These are phyloP conservation scores for Oryza punctata DNA, from an alignment of 176 grass and related monocot species.

Conservation along the genomic window DNA sequence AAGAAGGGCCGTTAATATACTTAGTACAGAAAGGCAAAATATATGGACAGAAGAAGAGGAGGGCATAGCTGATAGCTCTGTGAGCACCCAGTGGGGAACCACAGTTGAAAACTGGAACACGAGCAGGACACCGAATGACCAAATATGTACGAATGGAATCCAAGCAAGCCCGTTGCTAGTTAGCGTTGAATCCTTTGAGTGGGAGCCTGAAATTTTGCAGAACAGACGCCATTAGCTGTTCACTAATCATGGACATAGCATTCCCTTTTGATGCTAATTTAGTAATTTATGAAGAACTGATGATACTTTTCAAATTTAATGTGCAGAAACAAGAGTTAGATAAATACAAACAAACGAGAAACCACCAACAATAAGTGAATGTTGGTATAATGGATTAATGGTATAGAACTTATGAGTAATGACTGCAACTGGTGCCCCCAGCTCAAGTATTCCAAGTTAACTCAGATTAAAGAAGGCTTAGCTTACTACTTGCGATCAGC, in stretches of 20 bases:
- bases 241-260: background rate
- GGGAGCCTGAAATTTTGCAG: slow-evolving; percentile 35
- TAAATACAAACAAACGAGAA: background rate
- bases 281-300: background rate
- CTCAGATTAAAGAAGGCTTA: slow-evolving; percentile 6
- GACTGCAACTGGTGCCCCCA: background rate
- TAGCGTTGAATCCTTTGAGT: background rate
- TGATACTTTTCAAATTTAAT: background rate
- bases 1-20: background rate
- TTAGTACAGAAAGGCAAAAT: background rate
- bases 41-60: background rate
- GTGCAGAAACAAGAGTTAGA: background rate
- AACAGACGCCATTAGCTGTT: background rate
- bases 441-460: slow-evolving; percentile 6
- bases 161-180: background rate
- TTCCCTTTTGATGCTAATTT: no score
- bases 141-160: background rate
- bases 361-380: background rate
- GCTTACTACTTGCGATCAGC: background rate
- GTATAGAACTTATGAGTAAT: background rate
- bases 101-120: background rate
- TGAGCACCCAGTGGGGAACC: background rate
- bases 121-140: background rate
- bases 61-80: background rate
- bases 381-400: no score